phyloP scores from a whole-genome alignment of 345 rosid species.

The thale cress (Arabidopsis thaliana) region DNA sequence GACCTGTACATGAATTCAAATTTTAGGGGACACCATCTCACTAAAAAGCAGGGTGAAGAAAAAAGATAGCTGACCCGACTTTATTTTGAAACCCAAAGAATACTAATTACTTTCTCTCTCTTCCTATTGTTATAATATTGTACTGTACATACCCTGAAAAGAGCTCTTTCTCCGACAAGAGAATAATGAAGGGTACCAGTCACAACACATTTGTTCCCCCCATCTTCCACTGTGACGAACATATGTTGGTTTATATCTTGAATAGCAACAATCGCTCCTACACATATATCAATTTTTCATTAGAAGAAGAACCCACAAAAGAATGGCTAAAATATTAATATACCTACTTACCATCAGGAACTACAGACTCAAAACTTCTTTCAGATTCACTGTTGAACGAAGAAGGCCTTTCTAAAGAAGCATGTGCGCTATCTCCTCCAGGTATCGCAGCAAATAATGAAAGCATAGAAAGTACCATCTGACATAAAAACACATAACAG shows the following conservation, averaged over 20 bases:
- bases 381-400: constrained; percentile 48
- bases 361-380: constrained; percentile 54
- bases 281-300: constrained; percentile 27
- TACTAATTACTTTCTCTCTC: constrained; percentile 9
- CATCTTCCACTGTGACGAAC: constrained; percentile 77
- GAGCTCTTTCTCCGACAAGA: constrained; percentile 80
- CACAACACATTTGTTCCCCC: constrained; percentile 56
- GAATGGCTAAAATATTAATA: constrained; percentile 24
- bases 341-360: constrained; percentile 74
- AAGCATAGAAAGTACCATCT: constrained; percentile 72
- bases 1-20: constrained; percentile 59
- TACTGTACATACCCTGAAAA: constrained; percentile 68
- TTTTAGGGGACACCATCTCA: constrained; percentile 15
- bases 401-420: constrained; percentile 46
- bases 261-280: constrained; percentile 87
- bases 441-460: constrained; percentile 60
- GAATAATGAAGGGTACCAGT: constrained; percentile 86
- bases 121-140: constrained; percentile 18
- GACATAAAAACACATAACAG: constrained; percentile 43
- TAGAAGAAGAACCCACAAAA: constrained; percentile 35
- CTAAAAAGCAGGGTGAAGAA: constrained; percentile 14
- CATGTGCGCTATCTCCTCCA: constrained; percentile 49
- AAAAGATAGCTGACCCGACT: constrained; percentile 18
- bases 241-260: constrained; percentile 88
- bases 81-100: constrained; percentile 14